Percentiles rank a stretch among this genome's conserved stretches.
Conservation (phyloP, 2,329 filamentous ascomycete species). For the Pseudocercospora cruenta region DNA sequence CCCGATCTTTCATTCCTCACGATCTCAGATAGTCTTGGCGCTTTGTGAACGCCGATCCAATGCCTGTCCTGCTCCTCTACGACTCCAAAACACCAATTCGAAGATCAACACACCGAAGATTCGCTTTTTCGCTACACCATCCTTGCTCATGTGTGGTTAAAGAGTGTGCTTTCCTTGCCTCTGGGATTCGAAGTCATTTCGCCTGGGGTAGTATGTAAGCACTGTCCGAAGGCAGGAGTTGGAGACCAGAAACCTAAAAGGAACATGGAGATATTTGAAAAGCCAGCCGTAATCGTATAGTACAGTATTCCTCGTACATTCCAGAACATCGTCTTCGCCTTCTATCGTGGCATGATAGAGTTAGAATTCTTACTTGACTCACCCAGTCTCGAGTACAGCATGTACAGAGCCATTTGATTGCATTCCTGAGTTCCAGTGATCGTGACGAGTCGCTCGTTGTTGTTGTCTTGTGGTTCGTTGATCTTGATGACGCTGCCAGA, state of each 20-base stretch:
- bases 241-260: neutral
- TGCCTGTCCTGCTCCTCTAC: conserved; percentile 6
- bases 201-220: conserved; percentile 6
- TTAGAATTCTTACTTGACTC: conserved; percentile 51
- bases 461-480: conserved; percentile 98
- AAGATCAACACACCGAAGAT: neutral
- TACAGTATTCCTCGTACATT: conserved; percentile 2
- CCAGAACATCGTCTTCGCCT: neutral
- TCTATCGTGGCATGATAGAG: conserved; percentile 40
- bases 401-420: conserved; percentile 99
- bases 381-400: conserved; percentile 98
- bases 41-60: conserved; percentile 5
- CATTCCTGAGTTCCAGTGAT: conserved; percentile 97
- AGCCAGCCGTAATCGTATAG: conserved; percentile 10
- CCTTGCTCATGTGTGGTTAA: neutral
- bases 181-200: neutral
- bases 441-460: conserved; percentile 95
- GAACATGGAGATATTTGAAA: neutral
- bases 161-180: neutral
- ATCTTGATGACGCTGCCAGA: conserved; percentile 99
- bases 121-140: neutral
- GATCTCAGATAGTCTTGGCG: conserved; percentile 5
- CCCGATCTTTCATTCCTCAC: conserved; percentile 18
- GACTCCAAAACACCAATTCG: neutral
- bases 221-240: neutral